Evolutionary conservation across 1,284 basidiomycete species (phyloP), one percentile per base, ranked within the genome.

Genomic region (Sutorius eximius): DNA sequence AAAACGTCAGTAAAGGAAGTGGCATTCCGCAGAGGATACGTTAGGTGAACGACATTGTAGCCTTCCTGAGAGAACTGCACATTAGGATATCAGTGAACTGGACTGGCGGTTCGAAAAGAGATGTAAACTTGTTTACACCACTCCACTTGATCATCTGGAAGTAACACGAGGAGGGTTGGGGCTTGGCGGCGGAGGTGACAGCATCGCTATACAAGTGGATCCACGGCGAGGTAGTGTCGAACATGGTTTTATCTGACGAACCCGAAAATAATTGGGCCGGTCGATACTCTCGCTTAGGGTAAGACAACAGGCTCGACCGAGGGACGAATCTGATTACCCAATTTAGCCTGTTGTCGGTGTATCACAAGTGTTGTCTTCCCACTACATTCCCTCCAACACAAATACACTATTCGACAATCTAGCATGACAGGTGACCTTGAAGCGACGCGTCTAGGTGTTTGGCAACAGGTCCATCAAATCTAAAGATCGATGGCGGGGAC

Each of bases 31-130:
- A 52, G 48, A 24, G 72, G 69, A 45, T 72, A 72, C 11, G 57
- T 45, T 24, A 77, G 55, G 22, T 76, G 73, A 24, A 73, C 52
- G 20, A 75, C 69, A 32, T 70, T 57, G 58, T 79, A 77, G n/a
- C 77, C 77, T 61, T 78, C 77, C 55, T 77, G 73, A 24, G 76
- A 63, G 55, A 75, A 71, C 75, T 78, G 29, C 34, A 24, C 16
- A 29, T 48, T 22, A 57, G 34, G 15, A 32, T n/a, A 3, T 43
- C 32, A 16, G 48, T 53, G 20, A 49, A 41, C 13, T 44, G 3
- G 32, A 13, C 12, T 42, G 24, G 32, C 2, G 44, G 11, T 32
- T 41, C 13, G 30, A 27, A 51, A 5, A 29, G 9, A 9, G 11
- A 16, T 29, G 18, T 52, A 44, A 32, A 75, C 76, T 67, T 78